phyloP scores from a whole-genome alignment of 2,329 filamentous ascomycete genomes.

The Leptographium wingfieldii region DNA sequence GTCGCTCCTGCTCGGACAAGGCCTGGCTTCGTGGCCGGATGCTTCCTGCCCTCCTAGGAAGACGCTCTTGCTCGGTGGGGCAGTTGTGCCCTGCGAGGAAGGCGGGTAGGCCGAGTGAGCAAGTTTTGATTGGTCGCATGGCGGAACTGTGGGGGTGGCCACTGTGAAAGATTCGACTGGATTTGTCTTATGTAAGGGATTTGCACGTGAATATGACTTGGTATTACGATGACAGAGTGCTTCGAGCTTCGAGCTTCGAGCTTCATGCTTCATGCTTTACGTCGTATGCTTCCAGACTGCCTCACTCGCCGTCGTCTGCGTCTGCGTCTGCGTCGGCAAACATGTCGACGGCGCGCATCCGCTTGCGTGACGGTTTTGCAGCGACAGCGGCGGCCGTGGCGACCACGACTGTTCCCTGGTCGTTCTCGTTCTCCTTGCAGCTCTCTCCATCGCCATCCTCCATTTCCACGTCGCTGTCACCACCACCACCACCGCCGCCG shows the following conservation, averaged over 20 bases:
- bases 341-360: constrained; percentile 73
- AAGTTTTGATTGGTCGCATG: constrained; percentile 27
- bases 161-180: not conserved
- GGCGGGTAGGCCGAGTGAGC: constrained; percentile 17
- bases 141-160: constrained; percentile 20
- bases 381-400: constrained; percentile 9
- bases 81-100: not conserved
- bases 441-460: not conserved
- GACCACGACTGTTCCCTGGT: not conserved
- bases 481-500: not conserved
- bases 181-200: not conserved
- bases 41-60: not conserved
- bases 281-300: not conserved
- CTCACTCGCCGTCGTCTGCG: constrained; percentile 14
- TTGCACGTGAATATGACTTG: too few species aligned
- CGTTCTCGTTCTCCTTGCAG: not conserved
- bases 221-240: too few species aligned
- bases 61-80: not conserved
- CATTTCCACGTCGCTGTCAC: not conserved
- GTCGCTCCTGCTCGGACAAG: not conserved
- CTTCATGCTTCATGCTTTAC: too few species aligned
- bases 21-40: not conserved
- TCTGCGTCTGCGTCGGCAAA: constrained; percentile 59
- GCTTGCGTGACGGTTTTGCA: constrained; percentile 33
- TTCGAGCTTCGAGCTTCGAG: too few species aligned